phyloP scores from a whole-genome alignment of 805 yeast genomes.

The Wickerhamiella azyma region DNA sequence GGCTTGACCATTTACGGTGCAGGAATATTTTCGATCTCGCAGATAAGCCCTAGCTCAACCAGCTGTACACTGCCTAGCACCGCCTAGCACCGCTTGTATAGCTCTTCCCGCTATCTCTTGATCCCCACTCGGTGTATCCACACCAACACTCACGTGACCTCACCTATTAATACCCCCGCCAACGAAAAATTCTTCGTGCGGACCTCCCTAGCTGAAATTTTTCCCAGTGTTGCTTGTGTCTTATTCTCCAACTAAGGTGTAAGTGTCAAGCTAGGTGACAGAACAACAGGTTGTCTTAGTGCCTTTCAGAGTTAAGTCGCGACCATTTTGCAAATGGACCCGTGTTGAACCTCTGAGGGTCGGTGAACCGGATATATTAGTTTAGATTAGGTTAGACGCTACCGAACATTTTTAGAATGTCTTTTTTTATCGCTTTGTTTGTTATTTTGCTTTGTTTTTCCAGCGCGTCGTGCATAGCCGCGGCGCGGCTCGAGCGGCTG shows the following conservation, averaged over 20 bases:
- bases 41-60: no score
- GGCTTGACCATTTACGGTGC: no score
- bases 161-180: background rate
- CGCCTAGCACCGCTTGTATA: no score
- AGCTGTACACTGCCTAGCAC: no score
- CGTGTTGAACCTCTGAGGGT: constrained; percentile 20
- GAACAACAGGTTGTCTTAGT: constrained; percentile 20
- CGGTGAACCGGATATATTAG: constrained; percentile 21
- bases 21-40: no score
- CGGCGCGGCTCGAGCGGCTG: no score
- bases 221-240: constrained; percentile 20
- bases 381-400: background rate
- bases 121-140: background rate
- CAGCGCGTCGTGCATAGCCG: no score
- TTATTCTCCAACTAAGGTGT: constrained; percentile 15
- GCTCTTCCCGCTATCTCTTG: background rate
- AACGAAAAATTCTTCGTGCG: constrained; percentile 16
- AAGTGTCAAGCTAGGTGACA: constrained; percentile 21
- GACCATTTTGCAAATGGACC: constrained; percentile 11
- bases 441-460: background rate
- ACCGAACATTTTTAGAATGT: no score
- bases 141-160: background rate
- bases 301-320: constrained; percentile 20
- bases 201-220: constrained; percentile 18
- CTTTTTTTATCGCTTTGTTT: background rate